Base-by-base conservation (phyloP, 345 rosid species). In the Melaleuca quinquenervia region DNA sequence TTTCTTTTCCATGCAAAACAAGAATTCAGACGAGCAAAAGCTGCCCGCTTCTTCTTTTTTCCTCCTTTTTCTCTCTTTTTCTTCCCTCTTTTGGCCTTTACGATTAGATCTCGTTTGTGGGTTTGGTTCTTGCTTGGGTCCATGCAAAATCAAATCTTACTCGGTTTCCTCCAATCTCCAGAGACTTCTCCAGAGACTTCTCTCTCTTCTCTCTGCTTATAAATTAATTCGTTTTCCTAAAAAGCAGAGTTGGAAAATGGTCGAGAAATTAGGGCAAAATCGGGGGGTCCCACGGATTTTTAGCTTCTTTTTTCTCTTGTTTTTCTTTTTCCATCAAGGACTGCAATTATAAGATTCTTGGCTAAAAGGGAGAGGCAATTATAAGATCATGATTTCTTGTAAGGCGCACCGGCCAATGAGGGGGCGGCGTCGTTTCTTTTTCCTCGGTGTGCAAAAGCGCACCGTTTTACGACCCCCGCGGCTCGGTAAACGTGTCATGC, bases 371-470 rank as follows among this genome's bases (percentile, higher is more conserved):
- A 85, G 90, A 87, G 56, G 92, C 92, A 92, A 95, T 95, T 88
- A 96, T 91, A 94, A 91, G 94, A 93, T 90, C 88, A 95, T 95
- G 96, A 95, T 96, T 91, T 94, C 90, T 94, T 86, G 96, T 92
- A 90, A 87, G 91, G 88, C 41, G 93, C 86, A 87, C 86, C 64
- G 36, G 53, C 91, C 89, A 93, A 76, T 90, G 44, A 88, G 44
- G 44, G 16, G 44, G 76, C 76, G 76, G 29, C 44, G 76, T 44
- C 32, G 82, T 27, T 44, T 9, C 84, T 7, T 86, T 87, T n/a
- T n/a, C n/a, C n/a, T n/a, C n/a, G n/a, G n/a, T 84, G 95, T 95
- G 98, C 95, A 93, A 87, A 64, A 62, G 74, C 74, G 41, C 74
- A 29, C 41, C 74, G 74, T 62, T 62, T 62, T 62, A 62, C 74